Evolutionary conservation across 176 grass and related monocot species (phyloP).

Genomic region (Panicum miliaceum): DNA sequence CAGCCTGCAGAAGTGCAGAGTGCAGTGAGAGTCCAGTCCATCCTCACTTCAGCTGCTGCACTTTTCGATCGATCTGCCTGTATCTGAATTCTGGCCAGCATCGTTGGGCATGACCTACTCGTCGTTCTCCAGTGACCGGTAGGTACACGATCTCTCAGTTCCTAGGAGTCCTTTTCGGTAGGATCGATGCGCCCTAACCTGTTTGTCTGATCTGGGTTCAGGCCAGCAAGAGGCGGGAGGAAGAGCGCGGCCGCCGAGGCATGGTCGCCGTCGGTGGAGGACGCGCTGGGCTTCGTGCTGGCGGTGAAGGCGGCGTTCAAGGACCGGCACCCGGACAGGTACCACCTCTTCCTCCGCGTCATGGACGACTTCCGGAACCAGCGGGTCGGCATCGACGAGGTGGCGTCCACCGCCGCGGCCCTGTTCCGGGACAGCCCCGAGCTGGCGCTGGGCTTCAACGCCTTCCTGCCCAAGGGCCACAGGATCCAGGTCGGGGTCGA

Average conservation of each 20-base stretch:
- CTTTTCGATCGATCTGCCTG: not conserved
- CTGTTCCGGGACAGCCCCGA: constrained; percentile 54
- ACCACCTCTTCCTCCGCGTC: constrained; percentile 16
- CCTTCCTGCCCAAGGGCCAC: constrained; percentile 54
- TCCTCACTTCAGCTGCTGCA: not conserved
- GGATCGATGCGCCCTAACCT: not conserved
- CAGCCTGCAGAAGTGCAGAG: not conserved
- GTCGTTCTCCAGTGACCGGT: constrained; percentile 19
- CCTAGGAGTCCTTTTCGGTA: not conserved
- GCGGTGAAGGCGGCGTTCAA: constrained; percentile 30
- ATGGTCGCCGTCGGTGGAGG: not conserved
- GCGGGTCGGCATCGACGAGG: constrained; percentile 48
- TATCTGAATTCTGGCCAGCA: not conserved
- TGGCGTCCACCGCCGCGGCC: constrained; percentile 38
- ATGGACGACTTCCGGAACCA: constrained; percentile 16
- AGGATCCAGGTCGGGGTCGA: constrained; percentile 39
- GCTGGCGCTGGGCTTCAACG: constrained; percentile 58
- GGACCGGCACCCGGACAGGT: constrained; percentile 9
- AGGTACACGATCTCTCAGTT: not conserved
- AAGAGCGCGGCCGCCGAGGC: not conserved
- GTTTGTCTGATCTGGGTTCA: not conserved
- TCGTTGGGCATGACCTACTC: not conserved
- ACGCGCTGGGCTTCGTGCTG: constrained; percentile 6
- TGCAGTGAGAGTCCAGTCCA: not conserved
- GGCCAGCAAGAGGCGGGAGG: not conserved